Base-by-base conservation (phyloP, 1,284 basidiomycete genomes). In the Heliocybe sulcata region DNA sequence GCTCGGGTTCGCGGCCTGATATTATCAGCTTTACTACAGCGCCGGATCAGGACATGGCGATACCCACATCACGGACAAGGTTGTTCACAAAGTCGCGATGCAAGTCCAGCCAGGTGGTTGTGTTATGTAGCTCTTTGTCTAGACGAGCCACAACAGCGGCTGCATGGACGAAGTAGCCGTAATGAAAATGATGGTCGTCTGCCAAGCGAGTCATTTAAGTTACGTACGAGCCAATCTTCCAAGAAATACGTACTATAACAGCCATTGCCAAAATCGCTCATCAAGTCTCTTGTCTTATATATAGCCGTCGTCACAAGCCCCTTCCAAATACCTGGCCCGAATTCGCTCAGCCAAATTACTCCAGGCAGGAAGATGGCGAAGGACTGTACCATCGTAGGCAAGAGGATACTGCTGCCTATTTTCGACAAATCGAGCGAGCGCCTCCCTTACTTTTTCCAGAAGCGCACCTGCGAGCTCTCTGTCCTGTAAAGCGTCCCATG, bases 181-280 rank as follows among this genome's bases (percentile, higher is more conserved):
- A 49, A 26, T 49, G 47, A n/a, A 49, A 49, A 26, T 49, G 47
- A 26, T 49, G 47, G 20, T 49, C 47, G n/a, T 49, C 47, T 49
- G 11, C n/a, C n/a, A 11, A 19, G 23, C 16, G 23, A 16, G 16
- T 31, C 29, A 31, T 4, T 31, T 16, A 45, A 45, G 42, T 45
- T n/a, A n/a, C n/a, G n/a, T n/a, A n/a, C n/a, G n/a, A n/a, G n/a
- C n/a, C n/a, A 25, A 10, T 9, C 20, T 47, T 47, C n/a, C 23
- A 19, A 10, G 9, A 25, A 23, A 16, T 26, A n/a, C 47, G 12
- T 26, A 49, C 47, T 49, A 22, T 49, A 49, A n/a, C 47, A 49
- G 4, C 47, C 47, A 49, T 49, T 49, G 8, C 47, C 47, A 49
- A 49, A 49, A 22, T 49, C 47, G 20, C 47, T 49, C 47, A 49